Conservation (phyloP, 164 flowering plant genomes). For the Warburgia ugandensis region DNA sequence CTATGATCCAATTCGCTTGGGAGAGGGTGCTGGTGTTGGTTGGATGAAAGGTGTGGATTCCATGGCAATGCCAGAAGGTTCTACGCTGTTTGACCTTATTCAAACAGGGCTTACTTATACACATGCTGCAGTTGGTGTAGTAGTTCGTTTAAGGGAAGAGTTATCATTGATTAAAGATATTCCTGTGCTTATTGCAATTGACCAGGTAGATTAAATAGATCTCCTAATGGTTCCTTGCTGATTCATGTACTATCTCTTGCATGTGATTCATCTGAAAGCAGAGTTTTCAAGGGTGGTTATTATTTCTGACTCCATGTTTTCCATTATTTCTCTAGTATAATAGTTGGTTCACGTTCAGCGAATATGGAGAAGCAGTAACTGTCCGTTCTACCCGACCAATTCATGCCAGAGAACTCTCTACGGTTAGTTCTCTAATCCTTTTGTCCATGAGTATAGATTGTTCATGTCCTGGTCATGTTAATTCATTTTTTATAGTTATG, state of each 20-base stretch:
- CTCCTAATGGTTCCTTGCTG: no score
- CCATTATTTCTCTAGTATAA: slow-evolving; percentile 7
- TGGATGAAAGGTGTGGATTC: slow-evolving; percentile 71
- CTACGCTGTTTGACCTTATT: slow-evolving; percentile 65
- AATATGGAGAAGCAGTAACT: slow-evolving; percentile 63
- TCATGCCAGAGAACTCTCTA: slow-evolving; percentile 86
- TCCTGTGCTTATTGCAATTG: slow-evolving; percentile 90
- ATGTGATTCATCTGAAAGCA: no score
- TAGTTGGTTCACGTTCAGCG: slow-evolving; percentile 96
- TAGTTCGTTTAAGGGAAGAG: slow-evolving; percentile 85
- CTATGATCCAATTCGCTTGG: slow-evolving; percentile 77
- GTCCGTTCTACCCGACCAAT: slow-evolving; percentile 63
- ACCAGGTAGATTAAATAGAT: slow-evolving; percentile 35
- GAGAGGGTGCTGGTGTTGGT: slow-evolving; percentile 98
- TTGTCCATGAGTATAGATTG: neutral
- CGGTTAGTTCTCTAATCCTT: slow-evolving; percentile 38
- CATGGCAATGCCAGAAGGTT: slow-evolving; percentile 77
- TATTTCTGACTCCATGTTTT: slow-evolving; percentile 1
- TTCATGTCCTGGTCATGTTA: neutral
- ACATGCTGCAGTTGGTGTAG: slow-evolving; percentile 90
- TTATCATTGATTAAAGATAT: slow-evolving; percentile 60
- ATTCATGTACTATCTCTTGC: no score
- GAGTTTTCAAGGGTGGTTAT: no score
- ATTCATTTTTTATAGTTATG: neutral
- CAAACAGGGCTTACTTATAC: slow-evolving; percentile 61